Base-by-base conservation (phyloP, 2,329 filamentous ascomycete species). In the Cercospora sesami region DNA sequence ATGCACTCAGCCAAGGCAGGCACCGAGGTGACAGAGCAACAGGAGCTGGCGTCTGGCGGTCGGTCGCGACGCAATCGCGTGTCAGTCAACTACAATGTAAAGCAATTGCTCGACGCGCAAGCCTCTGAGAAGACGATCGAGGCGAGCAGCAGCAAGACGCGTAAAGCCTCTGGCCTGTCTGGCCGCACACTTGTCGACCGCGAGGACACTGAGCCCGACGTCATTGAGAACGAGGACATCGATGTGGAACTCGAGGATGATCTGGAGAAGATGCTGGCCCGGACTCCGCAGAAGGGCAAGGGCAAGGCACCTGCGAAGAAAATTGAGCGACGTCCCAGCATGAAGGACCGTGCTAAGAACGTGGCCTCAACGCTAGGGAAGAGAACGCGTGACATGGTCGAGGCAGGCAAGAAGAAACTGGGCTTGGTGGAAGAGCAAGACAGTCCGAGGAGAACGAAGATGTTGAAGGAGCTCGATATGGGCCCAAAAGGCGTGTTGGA, bases 61-160 rank as follows among this genome's bases (percentile, higher is more conserved):
- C 86, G 87, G 66, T 83, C 86, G 69, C 85, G 84, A 73, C 86
- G 89, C 74, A 81, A 83, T 42, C 84, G 86, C 69, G 74, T 80
- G n/a, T 84, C 83, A 63, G 81, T 87, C 18, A 84, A 86, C 12
- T 92, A 92, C 80, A 92, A 92, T 73, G 65, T 79, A 16, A 76
- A 74, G 65, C 67, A 73, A 26, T 69, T 78, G 28, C 71, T 73
- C 30, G 75, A 76, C 63, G 72, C 71, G 18, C 73, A 77, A 65
- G 51, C 33, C 21, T 58, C 62, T n/a, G 60, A 74, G 64, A 62
- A 68, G 61, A 57, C 66, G 36, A 58, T 66, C 48, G 30, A 67
- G 36, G 55, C 69, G 62, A 69, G 60, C 51, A 61, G 36, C 61
- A 72, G 75, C 79, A 92, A 92, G 73, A 68, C 75, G 14, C 72